Evolutionary conservation across 2,329 filamentous ascomycete genomes (phyloP), one percentile per base, ranked within the genome.

Genomic region (Aciculosporium take): DNA sequence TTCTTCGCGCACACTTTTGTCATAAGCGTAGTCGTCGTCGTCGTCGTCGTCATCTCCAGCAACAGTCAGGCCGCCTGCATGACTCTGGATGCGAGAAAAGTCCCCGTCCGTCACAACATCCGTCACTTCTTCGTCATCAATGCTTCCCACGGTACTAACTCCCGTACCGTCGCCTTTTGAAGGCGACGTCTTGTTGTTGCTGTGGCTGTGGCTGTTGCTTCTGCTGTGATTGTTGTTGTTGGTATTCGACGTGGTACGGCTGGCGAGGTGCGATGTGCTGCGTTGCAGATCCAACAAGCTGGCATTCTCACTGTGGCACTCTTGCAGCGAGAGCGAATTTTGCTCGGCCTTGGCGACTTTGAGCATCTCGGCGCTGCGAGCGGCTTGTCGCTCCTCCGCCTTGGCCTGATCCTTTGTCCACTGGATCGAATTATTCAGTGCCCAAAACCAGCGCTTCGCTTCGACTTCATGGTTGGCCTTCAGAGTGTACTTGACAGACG

Each of bases 381-480:
- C 77, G 27, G 79, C 79, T 46, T 87, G 79, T 49, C 72, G 79
- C 55, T 89, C 81, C 53, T 95, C 89, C 58, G 94, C 86, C 51
- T 83, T 88, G 7, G 86, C 88, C 63, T 96, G 91, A 55, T 98
- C 91, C 61, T 98, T 98, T 48, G 86, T 81, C 83, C 86, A 96
- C 58, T 96, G 91, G 38, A 98, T 98, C 5, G 91, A 89, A 58
- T 98, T 98, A 65, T 98, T 98, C 48, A 98, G 68, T 0, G 91
- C 85, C 91, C 91, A 98, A 62, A 93, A 98, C 91, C 91, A 98
- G 42, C 91, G 77, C 63, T 98, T 98, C 5, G 91, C 89, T 61
- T 98, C 91, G 23, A 96, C 89, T 56, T 95, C 84, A 61, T 98
- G 91, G 55, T 98, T 98, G 0, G 91, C 91, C 61, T 94, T 96